Evolutionary conservation across 805 yeast species (phyloP), one percentile per base, ranked within the genome.

Genomic region (Zygotorulaspora chibaensis): DNA sequence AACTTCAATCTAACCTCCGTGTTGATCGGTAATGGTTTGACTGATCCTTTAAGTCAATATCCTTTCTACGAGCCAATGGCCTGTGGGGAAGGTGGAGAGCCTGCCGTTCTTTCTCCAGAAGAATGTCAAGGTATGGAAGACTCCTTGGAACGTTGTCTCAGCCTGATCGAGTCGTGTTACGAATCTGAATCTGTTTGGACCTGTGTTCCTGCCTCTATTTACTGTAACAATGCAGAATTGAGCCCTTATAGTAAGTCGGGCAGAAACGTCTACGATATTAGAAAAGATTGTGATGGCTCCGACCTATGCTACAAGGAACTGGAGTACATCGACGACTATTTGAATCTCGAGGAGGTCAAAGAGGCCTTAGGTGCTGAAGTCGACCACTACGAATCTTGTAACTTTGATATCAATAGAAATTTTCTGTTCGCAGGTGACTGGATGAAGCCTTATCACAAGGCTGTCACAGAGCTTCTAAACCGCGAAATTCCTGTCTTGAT

Each of bases 361-460:
- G 73, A 75, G 38, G 89, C 90, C 11, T 72, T 91, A 40, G 99
- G 99, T 45, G 95, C 91, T 17, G 96, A 91, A 69, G 95, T 89
- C 50, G 87, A 83, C 41, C 64, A 69, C 13, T 91, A 79, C 67
- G 77, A 78, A 57, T 77, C 85, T 12, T 89, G 96, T 72, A 87
- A 84, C 70, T 78, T 78, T 59, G 84, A 81, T 48, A 81, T 91
- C 50, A 82, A 81, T 74, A 76, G 83, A 63, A 83, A 86, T 74
- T 91, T 91, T 68, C 60, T 84, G 53, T 78, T 87, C 56, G 80
- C 87, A 16, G 96, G 96, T 52, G 99, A 91, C 70, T 85, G 91
- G 84, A 81, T 85, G 83, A 83, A 83, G 66, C 96, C 96, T 20
- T 88, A 82, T 75, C 93, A 87, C 63, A 77, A 74, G 56, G 80